These are phyloP conservation scores for Sporisorium graminicola DNA, from an alignment of 1,284 basidiomycete genomes.

Conservation along the genomic window DNA sequence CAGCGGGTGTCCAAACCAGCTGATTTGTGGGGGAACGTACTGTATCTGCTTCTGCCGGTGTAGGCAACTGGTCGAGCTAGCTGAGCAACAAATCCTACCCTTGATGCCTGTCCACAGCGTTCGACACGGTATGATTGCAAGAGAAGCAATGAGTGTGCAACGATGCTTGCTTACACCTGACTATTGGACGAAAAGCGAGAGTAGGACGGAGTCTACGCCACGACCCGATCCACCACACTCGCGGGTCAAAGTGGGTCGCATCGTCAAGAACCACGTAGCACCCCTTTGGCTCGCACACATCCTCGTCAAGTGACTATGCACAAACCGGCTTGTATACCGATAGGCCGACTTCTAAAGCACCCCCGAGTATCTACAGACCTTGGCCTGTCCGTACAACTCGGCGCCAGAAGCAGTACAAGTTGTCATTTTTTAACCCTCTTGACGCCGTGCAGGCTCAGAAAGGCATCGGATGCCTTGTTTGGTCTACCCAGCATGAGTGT, in stretches of 20 bases:
- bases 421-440: not conserved
- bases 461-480: not conserved
- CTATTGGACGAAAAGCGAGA: not conserved
- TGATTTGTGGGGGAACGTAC: not conserved
- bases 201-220: not conserved
- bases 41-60: not conserved
- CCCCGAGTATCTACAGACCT: constrained; percentile 17
- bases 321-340: not conserved
- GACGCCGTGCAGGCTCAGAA: not conserved
- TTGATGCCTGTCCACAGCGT: too few species aligned
- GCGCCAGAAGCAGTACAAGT: constrained; percentile 7
- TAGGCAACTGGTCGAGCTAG: not conserved
- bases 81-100: too few species aligned
- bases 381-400: not conserved
- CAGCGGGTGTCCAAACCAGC: not conserved
- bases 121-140: not conserved
- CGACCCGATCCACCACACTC: not conserved
- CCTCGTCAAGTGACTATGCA: not conserved
- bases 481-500: not conserved
- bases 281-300: too few species aligned
- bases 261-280: constrained; percentile 10
- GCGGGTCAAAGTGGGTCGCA: constrained; percentile 15
- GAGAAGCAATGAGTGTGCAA: not conserved
- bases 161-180: not conserved
- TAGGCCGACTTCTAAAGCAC: not conserved